These are phyloP conservation scores for Capsicum chinense DNA, from an alignment of 257 asterid species.

Conservation along the genomic window DNA sequence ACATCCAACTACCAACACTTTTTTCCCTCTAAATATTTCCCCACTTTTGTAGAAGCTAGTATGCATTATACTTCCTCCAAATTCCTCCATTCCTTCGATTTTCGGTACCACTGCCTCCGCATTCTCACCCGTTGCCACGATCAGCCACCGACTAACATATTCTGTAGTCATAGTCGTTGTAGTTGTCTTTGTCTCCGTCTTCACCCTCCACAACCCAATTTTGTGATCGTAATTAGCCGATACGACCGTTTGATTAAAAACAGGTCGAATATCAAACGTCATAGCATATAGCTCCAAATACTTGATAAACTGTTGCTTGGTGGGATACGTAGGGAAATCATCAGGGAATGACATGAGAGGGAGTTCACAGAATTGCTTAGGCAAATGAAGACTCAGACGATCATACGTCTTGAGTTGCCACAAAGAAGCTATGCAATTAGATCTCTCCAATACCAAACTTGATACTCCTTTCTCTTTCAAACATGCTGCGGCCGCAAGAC, in stretches of 20 bases:
- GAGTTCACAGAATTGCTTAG: conserved; percentile 80
- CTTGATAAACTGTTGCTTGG: conserved; percentile 64
- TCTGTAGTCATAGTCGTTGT: conserved; percentile 35
- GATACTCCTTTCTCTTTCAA: conserved; percentile 58
- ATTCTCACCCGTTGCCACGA: conserved; percentile 87
- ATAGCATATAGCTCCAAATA: conserved; percentile 66
- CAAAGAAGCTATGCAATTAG: conserved; percentile 74
- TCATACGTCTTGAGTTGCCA: conserved; percentile 89
- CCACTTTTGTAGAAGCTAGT: conserved; percentile 76
- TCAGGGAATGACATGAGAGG: conserved; percentile 76
- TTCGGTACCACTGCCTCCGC: conserved; percentile 71
- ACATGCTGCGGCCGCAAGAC: conserved; percentile 84
- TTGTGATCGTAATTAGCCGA: conserved; percentile 54
- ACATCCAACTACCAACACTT: conserved; percentile 81
- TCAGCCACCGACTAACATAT: conserved; percentile 66
- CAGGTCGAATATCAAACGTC: conserved; percentile 61
- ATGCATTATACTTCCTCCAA: conserved; percentile 61
- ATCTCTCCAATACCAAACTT: conserved; percentile 67
- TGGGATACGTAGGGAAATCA: conserved; percentile 74
- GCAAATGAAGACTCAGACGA: conserved; percentile 79
- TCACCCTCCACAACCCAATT: conserved; percentile 62
- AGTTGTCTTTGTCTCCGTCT: conserved; percentile 31
- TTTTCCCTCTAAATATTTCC: conserved; percentile 50
- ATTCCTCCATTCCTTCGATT: conserved; percentile 61
- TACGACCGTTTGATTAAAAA: conserved; percentile 54